Percentiles rank a stretch among this genome's conserved stretches.
These are phyloP conservation scores for Phytophthora sp. DNA, from an alignment of 352 stramenopile genomes.

Conservation along the genomic window DNA sequence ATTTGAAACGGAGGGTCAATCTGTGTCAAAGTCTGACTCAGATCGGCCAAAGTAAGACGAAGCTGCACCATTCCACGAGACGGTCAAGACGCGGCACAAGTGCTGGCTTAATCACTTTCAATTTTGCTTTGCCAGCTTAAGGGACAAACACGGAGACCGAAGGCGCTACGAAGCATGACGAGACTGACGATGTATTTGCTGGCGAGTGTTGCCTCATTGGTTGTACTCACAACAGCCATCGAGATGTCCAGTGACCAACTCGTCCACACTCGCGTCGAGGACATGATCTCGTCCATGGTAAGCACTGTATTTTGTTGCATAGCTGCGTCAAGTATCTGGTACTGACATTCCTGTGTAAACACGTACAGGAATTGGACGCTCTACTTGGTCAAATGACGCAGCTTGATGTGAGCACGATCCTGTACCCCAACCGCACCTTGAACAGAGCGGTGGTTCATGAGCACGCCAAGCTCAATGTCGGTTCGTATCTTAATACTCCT, in stretches of 20 bases:
- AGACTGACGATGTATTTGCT: conserved; percentile 7
- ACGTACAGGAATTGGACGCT: conserved; percentile 36
- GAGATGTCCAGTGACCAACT: conserved; percentile 7
- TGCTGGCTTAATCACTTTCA: conserved; percentile 25
- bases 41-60: conserved; percentile 23
- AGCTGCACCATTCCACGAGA: conserved; percentile 18
- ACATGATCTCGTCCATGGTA: conserved; percentile 42
- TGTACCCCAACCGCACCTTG: conserved; percentile 67
- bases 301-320: neutral
- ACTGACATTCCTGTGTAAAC: conserved; percentile 1
- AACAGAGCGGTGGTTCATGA: conserved; percentile 66
- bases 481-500: conserved; percentile 90
- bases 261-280: conserved; percentile 30
- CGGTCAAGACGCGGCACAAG: neutral
- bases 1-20: conserved; percentile 19
- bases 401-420: conserved; percentile 85
- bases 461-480: conserved; percentile 83
- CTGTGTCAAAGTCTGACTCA: conserved; percentile 24
- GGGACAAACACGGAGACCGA: neutral
- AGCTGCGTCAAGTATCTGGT: neutral
- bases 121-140: conserved; percentile 22
- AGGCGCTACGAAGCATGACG: conserved; percentile 18
- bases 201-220: conserved; percentile 5
- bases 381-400: conserved; percentile 93
- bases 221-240: neutral